A percentile compares a stretch with the other conserved stretches of the same genome.
Evolutionary conservation across 371 early-diverging fungal genomes (phyloP).

Genomic region (Saksenaea vasiformis): DNA sequence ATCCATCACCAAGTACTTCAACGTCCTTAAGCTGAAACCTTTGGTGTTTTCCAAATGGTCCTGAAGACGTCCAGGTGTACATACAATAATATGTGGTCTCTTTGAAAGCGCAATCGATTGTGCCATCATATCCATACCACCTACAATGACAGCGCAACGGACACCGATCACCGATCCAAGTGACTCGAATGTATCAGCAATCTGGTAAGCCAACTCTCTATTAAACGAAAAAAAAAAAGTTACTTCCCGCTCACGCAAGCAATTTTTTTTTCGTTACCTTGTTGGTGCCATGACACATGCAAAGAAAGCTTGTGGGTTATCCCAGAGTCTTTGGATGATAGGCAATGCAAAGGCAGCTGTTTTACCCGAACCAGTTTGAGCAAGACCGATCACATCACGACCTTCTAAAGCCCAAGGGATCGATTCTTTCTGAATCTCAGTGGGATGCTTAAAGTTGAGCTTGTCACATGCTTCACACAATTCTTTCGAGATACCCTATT

Average conservation of each 20-base stretch:
- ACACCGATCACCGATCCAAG: constrained; percentile 93
- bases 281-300: constrained; percentile 98
- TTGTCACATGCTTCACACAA: constrained; percentile 88
- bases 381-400: constrained; percentile 94
- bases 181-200: constrained; percentile 90
- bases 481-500: constrained; percentile 79
- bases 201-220: constrained; percentile 97
- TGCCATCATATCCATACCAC: constrained; percentile 97
- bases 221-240: background rate
- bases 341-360: constrained; percentile 98
- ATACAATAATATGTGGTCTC: constrained; percentile 94
- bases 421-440: constrained; percentile 90
- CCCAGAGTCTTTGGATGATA: constrained; percentile 91
- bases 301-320: constrained; percentile 87
- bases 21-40: constrained; percentile 81
- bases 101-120: constrained; percentile 94
- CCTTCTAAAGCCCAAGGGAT: constrained; percentile 91
- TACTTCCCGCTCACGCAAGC: background rate
- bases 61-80: constrained; percentile 97
- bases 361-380: constrained; percentile 97
- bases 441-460: constrained; percentile 88
- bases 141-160: constrained; percentile 92
- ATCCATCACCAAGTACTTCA: constrained; percentile 96
- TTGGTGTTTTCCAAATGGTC: constrained; percentile 99
- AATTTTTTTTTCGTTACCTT: constrained; percentile 55